phyloP scores from a whole-genome alignment of 768 basidiomycete genomes.

The Serendipita sp. region DNA sequence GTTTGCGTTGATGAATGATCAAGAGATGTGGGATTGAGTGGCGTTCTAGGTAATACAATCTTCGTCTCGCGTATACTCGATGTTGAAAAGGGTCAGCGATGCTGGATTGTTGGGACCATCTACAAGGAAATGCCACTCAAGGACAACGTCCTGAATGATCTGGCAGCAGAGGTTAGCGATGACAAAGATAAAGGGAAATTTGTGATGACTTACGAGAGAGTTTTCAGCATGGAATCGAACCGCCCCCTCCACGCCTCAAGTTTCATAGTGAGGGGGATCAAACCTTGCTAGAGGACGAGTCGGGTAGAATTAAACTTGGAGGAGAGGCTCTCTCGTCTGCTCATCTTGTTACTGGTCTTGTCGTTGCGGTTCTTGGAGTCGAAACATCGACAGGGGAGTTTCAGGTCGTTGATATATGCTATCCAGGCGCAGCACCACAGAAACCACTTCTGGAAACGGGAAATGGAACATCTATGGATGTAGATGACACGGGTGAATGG shows the following conservation, averaged over 20 bases:
- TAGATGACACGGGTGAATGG: slow-evolving; percentile 59
- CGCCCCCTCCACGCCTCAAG: slow-evolving; percentile 60
- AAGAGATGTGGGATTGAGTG: not conserved
- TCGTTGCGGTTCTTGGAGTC: slow-evolving; percentile 76
- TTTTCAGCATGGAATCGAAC: slow-evolving; percentile 68
- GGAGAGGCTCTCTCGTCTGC: slow-evolving; percentile 49
- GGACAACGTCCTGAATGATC: slow-evolving; percentile 92
- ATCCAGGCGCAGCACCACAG: slow-evolving; percentile 66
- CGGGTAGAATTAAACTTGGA: slow-evolving; percentile 76
- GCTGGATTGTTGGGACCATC: slow-evolving; percentile 85
- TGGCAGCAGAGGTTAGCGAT: slow-evolving; percentile 71
- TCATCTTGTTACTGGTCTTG: slow-evolving; percentile 75
- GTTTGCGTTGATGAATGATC: slow-evolving; percentile 7
- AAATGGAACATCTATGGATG: slow-evolving; percentile 39
- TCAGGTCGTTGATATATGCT: slow-evolving; percentile 81
- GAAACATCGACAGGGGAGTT: slow-evolving; percentile 85
- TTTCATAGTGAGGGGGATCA: slow-evolving; percentile 62
- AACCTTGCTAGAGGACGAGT: slow-evolving; percentile 90
- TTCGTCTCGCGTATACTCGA: slow-evolving; percentile 75
- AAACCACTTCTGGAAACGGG: slow-evolving; percentile 16
- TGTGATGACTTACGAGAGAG: not conserved
- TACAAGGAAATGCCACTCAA: slow-evolving; percentile 99
- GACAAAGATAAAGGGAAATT: not conserved
- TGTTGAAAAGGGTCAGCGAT: slow-evolving; percentile 66
- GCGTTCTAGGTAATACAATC: slow-evolving; percentile 39